Percentiles rank a stretch among this genome's conserved stretches.
Conservation (phyloP, 768 basidiomycete genomes). For the Botryobasidium botryosum region DNA sequence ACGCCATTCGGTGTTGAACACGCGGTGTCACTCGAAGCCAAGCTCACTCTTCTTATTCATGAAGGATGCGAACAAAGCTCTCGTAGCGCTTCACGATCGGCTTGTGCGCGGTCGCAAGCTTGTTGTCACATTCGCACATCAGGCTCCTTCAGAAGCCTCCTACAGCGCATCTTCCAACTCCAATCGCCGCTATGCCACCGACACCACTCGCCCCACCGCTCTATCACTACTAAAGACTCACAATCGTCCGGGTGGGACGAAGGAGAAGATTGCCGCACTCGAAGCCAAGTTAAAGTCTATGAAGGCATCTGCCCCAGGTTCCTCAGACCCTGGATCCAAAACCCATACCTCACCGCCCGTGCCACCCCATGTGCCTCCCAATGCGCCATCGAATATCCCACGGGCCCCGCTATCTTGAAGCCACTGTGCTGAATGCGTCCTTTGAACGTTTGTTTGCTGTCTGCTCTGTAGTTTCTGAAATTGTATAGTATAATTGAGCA, state of each 20-base stretch:
- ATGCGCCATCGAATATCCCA: too few relatives aligned
- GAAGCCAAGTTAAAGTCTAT: conserved; percentile 93
- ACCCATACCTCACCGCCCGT: too few relatives aligned
- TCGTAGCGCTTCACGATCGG: conserved; percentile 56
- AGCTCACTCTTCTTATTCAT: conserved; percentile 7
- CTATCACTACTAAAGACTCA: conserved; percentile 74
- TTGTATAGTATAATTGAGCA: too few relatives aligned
- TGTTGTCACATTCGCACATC: conserved; percentile 81
- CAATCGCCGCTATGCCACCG: conserved; percentile 24
- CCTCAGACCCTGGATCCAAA: too few relatives aligned
- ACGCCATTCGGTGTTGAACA: conserved; percentile 24
- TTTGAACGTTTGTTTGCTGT: too few relatives aligned
- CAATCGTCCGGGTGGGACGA: conserved; percentile 36
- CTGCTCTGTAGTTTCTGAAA: too few relatives aligned
- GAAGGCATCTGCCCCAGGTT: too few relatives aligned
- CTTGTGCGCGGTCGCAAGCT: conserved; percentile 75
- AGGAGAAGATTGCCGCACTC: conserved; percentile 83
- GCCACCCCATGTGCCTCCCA: too few relatives aligned
- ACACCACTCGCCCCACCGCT: conserved; percentile 59
- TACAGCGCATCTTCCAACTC: conserved; percentile 11
- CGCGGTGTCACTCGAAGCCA: neutral
- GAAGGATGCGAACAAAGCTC: conserved; percentile 73
- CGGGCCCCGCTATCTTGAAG: too few relatives aligned
- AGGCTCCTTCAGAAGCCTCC: conserved; percentile 19
- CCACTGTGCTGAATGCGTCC: too few relatives aligned